A percentile compares a stretch with the other conserved stretches of the same genome.
Evolutionary conservation across 177 flowering plant species (phyloP).

Genomic region (Tripterygium wilfordii): DNA sequence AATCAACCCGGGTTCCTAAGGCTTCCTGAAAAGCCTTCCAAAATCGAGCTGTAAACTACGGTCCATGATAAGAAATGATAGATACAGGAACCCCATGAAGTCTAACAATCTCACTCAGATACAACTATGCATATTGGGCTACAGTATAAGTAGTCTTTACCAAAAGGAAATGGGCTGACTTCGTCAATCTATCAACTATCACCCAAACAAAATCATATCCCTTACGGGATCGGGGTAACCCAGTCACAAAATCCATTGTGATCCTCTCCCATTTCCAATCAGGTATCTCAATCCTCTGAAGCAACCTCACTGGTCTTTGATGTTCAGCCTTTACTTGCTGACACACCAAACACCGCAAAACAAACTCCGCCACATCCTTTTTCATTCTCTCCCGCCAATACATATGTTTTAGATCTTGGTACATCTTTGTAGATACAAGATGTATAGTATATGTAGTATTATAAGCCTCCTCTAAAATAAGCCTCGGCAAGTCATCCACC

Average conservation of each 20-base stretch:
- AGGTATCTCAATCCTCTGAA: background rate
- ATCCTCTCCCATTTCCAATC: conserved; percentile 6
- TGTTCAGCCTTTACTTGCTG: conserved; percentile 2
- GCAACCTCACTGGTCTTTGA: background rate
- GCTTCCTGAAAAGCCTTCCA: background rate
- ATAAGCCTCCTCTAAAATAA: background rate
- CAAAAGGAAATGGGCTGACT: background rate
- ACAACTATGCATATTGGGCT: background rate
- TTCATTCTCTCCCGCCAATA: conserved; percentile 7
- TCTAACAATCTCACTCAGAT: background rate
- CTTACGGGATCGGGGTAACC: background rate
- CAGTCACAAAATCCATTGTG: conserved; percentile 1
- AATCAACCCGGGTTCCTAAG: conserved; percentile 1
- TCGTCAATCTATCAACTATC: background rate
- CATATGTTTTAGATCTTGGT: background rate
- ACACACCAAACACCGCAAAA: background rate
- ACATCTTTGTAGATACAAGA: conserved; percentile 2
- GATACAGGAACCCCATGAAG: background rate
- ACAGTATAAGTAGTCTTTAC: background rate
- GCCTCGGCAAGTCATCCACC: too few species aligned
- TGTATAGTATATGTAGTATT: background rate
- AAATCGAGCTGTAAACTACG: background rate
- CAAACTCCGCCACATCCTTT: conserved; percentile 2
- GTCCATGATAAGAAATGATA: background rate
- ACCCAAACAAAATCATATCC: background rate